Conservation (phyloP, 2,329 filamentous ascomycete genomes). For the Beauveria medogensis region DNA sequence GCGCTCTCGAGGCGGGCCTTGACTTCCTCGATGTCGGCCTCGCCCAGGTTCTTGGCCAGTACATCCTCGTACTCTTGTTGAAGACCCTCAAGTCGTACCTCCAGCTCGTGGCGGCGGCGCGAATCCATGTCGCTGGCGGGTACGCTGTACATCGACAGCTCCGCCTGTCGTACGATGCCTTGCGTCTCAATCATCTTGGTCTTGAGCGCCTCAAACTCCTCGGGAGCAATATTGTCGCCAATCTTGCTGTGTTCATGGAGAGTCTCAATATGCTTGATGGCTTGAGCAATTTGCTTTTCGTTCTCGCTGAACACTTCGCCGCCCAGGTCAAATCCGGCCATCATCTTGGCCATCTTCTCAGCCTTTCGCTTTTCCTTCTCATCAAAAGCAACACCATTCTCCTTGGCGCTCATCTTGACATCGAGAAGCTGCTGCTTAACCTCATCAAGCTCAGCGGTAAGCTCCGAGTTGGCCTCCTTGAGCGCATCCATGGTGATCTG, state of each 20-base stretch:
- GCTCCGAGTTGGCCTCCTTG: slow-evolving; percentile 90
- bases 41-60: slow-evolving; percentile 68
- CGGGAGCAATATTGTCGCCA: slow-evolving; percentile 72
- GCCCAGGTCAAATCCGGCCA: slow-evolving; percentile 94
- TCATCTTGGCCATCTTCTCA: slow-evolving; percentile 99
- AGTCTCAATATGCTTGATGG: slow-evolving; percentile 74
- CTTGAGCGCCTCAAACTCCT: slow-evolving; percentile 70
- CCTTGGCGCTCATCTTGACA: slow-evolving; percentile 93
- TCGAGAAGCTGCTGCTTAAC: slow-evolving; percentile 94
- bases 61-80: slow-evolving; percentile 81
- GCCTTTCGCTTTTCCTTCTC: slow-evolving; percentile 99
- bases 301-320: slow-evolving; percentile 91
- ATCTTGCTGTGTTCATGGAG: slow-evolving; percentile 68
- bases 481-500: slow-evolving; percentile 96
- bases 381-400: slow-evolving; percentile 79
- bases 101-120: slow-evolving; percentile 66
- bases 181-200: slow-evolving; percentile 80
- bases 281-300: slow-evolving; percentile 73
- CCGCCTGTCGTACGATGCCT: slow-evolving; percentile 84
- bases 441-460: slow-evolving; percentile 86
- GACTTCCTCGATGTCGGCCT: slow-evolving; percentile 75
- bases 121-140: slow-evolving; percentile 56
- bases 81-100: slow-evolving; percentile 63
- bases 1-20: slow-evolving; percentile 71
- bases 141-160: slow-evolving; percentile 70